Evolutionary conservation across 257 asterid genomes (phyloP).

Genomic region (Lavandula angustifolia): DNA sequence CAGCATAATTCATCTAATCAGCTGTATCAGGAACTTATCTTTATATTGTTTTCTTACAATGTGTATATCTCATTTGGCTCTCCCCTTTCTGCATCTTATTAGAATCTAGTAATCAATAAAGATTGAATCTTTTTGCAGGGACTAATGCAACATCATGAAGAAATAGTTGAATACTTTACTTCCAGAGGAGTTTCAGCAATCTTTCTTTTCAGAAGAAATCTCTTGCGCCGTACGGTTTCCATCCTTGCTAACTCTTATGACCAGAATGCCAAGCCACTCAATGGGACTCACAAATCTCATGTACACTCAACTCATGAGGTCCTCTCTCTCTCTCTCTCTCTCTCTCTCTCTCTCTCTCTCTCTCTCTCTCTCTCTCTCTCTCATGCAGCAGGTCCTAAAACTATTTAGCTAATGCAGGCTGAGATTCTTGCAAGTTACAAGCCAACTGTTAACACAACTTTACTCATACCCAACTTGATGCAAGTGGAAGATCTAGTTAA

Average conservation of each 20-base stretch:
- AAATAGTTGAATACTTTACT: slow-evolving; percentile 76
- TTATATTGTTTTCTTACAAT: not conserved
- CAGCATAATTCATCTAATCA: not conserved
- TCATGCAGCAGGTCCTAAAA: not conserved
- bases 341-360: not conserved
- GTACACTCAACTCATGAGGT: slow-evolving; percentile 89
- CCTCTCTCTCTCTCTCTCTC: slow-evolving; percentile 30
- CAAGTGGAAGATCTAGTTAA: slow-evolving; percentile 70
- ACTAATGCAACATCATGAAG: slow-evolving; percentile 71
- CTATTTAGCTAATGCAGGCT: slow-evolving; percentile 56
- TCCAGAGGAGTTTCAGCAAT: slow-evolving; percentile 75
- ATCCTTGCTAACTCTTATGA: slow-evolving; percentile 89
- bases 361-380: not conserved
- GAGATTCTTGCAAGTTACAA: slow-evolving; percentile 81
- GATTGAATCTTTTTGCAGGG: slow-evolving; percentile 56
- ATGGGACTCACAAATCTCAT: slow-evolving; percentile 97
- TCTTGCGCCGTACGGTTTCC: slow-evolving; percentile 83
- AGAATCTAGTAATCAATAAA: not conserved
- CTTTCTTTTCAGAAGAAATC: slow-evolving; percentile 89
- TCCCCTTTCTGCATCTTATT: not conserved
- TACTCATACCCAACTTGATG: slow-evolving; percentile 59
- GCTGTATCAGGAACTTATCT: not conserved
- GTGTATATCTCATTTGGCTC: not conserved
- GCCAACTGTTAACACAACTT: slow-evolving; percentile 66
- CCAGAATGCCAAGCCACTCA: slow-evolving; percentile 75